A percentile compares a stretch with the other conserved stretches of the same genome.
phyloP scores from a whole-genome alignment of 2,329 filamentous ascomycete genomes.

The Moelleriella libera region DNA sequence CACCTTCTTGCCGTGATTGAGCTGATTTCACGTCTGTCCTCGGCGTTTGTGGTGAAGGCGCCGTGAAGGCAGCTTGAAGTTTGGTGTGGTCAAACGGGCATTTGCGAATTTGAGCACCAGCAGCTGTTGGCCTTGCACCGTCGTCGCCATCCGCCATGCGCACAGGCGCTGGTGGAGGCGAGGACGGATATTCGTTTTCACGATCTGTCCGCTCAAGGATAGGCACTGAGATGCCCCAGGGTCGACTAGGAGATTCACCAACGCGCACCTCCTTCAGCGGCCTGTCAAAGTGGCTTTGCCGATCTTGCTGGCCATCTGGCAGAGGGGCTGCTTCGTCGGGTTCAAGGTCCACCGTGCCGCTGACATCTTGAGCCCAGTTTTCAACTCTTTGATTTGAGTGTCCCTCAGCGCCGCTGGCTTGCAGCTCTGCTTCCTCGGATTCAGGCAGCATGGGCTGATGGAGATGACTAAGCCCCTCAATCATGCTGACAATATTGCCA shows the following conservation, averaged over 20 bases:
- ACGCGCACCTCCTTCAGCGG: constrained; percentile 81
- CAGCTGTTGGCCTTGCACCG: constrained; percentile 3
- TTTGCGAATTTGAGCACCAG: constrained; percentile 23
- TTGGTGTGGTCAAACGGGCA: constrained; percentile 46
- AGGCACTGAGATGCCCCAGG: constrained; percentile 84
- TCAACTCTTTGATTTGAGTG: constrained; percentile 60
- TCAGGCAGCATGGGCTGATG: constrained; percentile 76
- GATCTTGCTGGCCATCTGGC: constrained; percentile 30
- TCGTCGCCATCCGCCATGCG: constrained; percentile 28
- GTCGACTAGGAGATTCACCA: constrained; percentile 82
- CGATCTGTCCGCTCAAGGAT: constrained; percentile 28
- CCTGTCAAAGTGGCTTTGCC: constrained; percentile 67
- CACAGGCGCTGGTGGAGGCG: constrained; percentile 44
- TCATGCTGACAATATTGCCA: constrained; percentile 85
- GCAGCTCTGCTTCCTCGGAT: constrained; percentile 28
- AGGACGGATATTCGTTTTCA: constrained; percentile 28
- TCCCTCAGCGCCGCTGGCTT: constrained; percentile 29
- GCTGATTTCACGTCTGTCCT: constrained; percentile 5
- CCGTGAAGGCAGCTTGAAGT: constrained; percentile 20
- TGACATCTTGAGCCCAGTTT: constrained; percentile 73
- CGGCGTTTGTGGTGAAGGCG: constrained; percentile 5
- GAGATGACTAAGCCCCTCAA: constrained; percentile 73
- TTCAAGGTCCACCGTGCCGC: constrained; percentile 28
- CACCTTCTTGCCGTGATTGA: constrained; percentile 1
- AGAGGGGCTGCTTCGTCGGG: constrained; percentile 23